Percentiles rank a stretch among this genome's conserved stretches.
Conservation (phyloP, 2,329 filamentous ascomycete genomes). For the Neofusicoccum cordaticola region DNA sequence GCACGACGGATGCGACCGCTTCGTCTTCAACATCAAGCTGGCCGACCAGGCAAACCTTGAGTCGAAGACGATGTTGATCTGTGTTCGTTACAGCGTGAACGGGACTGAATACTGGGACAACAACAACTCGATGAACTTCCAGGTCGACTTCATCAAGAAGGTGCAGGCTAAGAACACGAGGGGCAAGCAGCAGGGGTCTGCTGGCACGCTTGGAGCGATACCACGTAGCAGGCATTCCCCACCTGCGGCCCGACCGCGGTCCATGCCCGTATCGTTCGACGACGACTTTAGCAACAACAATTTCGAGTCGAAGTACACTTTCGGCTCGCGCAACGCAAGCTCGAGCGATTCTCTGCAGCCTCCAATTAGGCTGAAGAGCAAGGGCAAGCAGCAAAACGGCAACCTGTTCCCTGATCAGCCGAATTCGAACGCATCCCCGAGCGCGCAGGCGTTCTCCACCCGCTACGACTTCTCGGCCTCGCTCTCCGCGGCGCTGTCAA, state of each 20-base stretch:
- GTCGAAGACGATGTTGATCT: conserved; percentile 88
- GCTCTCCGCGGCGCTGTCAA: conserved; percentile 75
- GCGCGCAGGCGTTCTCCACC: conserved; percentile 77
- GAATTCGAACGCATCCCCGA: conserved; percentile 30
- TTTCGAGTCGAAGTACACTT: conserved; percentile 48
- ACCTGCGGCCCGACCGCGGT: conserved; percentile 46
- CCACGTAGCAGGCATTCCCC: conserved; percentile 49
- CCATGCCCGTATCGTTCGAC: conserved; percentile 58
- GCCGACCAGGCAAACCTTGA: conserved; percentile 89
- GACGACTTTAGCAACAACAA: conserved; percentile 64
- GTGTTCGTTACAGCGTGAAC: conserved; percentile 80
- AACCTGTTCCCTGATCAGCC: conserved; percentile 59
- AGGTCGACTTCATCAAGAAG: conserved; percentile 88
- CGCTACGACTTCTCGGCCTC: conserved; percentile 97
- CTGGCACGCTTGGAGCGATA: conserved; percentile 51
- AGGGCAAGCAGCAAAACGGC: conserved; percentile 56
- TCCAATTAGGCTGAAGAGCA: conserved; percentile 67
- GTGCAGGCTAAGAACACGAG: conserved; percentile 51
- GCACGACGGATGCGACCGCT: conserved; percentile 73
- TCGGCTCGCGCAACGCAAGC: conserved; percentile 39
- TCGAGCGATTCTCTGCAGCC: conserved; percentile 59
- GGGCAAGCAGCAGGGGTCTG: conserved; percentile 36
- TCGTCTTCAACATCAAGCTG: conserved; percentile 91
- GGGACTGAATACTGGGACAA: conserved; percentile 94
- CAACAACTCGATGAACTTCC: conserved; percentile 83